Evolutionary conservation across 768 basidiomycete species (phyloP), one percentile per base, ranked within the genome.

Genomic region (Rhodotorula graminis): DNA sequence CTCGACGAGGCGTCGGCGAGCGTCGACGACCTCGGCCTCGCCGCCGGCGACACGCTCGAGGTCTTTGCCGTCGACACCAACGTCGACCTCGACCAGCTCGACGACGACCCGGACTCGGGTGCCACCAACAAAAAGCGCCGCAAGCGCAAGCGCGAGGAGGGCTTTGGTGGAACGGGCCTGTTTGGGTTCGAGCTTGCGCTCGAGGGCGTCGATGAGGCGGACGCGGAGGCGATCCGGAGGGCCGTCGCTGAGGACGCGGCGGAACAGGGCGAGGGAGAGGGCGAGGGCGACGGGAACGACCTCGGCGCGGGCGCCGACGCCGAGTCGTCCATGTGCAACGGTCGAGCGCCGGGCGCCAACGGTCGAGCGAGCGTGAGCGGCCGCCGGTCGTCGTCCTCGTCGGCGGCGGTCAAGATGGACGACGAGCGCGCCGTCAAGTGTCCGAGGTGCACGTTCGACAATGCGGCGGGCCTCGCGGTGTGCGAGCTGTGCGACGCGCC

Each of bases 21-120:
- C 1, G 82, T 85, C 67, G 85, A 82, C 12, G 86, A 87, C 0
- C 82, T 89, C 44, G 86, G 84, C 40, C 83, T 86, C 46, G 81
- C 89, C 25, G 80, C 84, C 58, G 85, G 88, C 74, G 89, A 89
- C 73, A 81, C 85, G 5, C 78, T 92, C 65, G 88, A 91, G 72
- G 83, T 92, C 49, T 84, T 83, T 69, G 87, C 88, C 79, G 85
- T 87, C 70, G 83, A 82, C 40, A 88, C 90, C 78, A 84, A 87
- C 40, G 82, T 85, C n/a, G 82, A 87, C 62, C 83, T 87, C 33
- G 85, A 82, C 16, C 82, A 83, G 49, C 42, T 72, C 27, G 53
- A 70, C 33, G 71, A 71, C 63, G 42, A 56, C 40, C 31, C 31
- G 31, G 56, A 55, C 50, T 11, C 27, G 12, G 50, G 50, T n/a